phyloP scores from a whole-genome alignment of 2,329 filamentous ascomycete species.

The Cercospora canescens region DNA sequence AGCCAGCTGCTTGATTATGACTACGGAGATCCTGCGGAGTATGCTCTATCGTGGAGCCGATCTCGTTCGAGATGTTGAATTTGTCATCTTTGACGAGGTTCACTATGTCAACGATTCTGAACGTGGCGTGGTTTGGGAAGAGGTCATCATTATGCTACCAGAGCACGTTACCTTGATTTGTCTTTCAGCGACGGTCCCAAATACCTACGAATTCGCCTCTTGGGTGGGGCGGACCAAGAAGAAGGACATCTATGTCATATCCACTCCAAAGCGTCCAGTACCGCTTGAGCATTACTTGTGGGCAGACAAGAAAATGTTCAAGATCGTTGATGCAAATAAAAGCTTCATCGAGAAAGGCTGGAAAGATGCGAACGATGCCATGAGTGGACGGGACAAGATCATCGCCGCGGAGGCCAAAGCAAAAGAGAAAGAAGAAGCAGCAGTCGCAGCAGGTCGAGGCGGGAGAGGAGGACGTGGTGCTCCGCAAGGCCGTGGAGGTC shows the following conservation, averaged over 20 bases:
- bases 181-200: constrained; percentile 93
- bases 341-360: constrained; percentile 88
- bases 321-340: constrained; percentile 92
- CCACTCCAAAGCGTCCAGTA: constrained; percentile 90
- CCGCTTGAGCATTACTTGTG: constrained; percentile 95
- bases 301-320: constrained; percentile 86
- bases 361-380: constrained; percentile 85
- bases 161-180: constrained; percentile 95
- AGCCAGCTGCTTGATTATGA: constrained; percentile 98
- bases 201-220: constrained; percentile 95
- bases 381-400: constrained; percentile 79
- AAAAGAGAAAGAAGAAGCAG: constrained; percentile 48
- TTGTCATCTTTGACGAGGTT: constrained; percentile 98
- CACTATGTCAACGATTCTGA: constrained; percentile 98
- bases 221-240: constrained; percentile 98
- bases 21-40: constrained; percentile 93
- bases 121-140: constrained; percentile 97
- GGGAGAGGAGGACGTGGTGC: constrained; percentile 51
- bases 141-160: constrained; percentile 99
- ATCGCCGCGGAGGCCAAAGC: constrained; percentile 52
- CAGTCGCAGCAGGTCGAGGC: constrained; percentile 53
- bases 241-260: constrained; percentile 99
- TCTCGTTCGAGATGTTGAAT: constrained; percentile 94
- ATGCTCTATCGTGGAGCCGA: constrained; percentile 98
- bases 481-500: constrained; percentile 55